phyloP scores from a whole-genome alignment of 331 rosid genomes.

The Pyrus hybrid region DNA sequence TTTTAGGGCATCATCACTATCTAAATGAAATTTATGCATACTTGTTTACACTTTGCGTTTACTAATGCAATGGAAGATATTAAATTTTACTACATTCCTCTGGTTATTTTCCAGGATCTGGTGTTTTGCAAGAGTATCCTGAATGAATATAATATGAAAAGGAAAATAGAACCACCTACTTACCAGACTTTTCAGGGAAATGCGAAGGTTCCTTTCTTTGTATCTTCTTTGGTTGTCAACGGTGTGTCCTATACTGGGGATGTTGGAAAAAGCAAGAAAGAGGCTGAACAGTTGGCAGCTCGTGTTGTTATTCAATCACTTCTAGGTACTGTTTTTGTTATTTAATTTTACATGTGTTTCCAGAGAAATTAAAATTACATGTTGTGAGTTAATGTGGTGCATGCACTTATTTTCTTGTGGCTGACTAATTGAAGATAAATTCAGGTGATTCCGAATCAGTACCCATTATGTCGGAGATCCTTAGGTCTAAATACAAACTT shows the following conservation, averaged over 20 bases:
- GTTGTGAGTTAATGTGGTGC: background rate
- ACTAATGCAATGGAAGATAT: background rate
- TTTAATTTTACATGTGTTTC: background rate
- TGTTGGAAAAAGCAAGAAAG: constrained; percentile 34
- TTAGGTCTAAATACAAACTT: constrained; percentile 30
- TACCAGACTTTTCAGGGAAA: constrained; percentile 23
- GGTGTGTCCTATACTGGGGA: constrained; percentile 27
- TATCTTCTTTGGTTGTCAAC: constrained; percentile 36
- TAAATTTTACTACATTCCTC: background rate
- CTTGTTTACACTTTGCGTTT: background rate
- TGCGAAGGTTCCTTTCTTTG: constrained; percentile 23
- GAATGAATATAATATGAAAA: constrained; percentile 45
- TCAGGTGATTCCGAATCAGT: constrained; percentile 24
- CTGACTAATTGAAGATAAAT: constrained; percentile 7
- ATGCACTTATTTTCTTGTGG: background rate
- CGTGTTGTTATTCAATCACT: constrained; percentile 33
- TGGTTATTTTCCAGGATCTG: constrained; percentile 2
- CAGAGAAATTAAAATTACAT: background rate
- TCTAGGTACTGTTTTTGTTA: constrained; percentile 27
- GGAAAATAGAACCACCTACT: constrained; percentile 27
- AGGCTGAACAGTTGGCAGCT: constrained; percentile 64
- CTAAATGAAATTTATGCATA: background rate
- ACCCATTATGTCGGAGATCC: constrained; percentile 25
- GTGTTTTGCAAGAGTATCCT: constrained; percentile 45
- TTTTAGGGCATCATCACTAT: background rate